Conservation (phyloP, 2,329 filamentous ascomycete species). For the Nemania diffusa region DNA sequence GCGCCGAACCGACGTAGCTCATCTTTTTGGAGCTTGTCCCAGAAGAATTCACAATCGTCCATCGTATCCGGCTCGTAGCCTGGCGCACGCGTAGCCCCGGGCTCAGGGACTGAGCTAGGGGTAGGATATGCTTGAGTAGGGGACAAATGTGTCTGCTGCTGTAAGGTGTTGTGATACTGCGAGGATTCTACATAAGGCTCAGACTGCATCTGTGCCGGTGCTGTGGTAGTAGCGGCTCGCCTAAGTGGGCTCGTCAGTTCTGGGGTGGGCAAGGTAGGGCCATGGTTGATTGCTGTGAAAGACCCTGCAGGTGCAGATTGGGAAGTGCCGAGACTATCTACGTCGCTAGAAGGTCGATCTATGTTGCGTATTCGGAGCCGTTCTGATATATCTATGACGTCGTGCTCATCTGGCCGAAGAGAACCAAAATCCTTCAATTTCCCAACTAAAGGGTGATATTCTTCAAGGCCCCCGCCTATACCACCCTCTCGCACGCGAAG, state of each 20-base stretch:
- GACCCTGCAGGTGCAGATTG: constrained; percentile 49
- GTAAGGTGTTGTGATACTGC: constrained; percentile 37
- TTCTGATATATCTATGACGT: constrained; percentile 44
- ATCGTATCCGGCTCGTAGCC: constrained; percentile 25
- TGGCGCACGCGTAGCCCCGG: constrained; percentile 29
- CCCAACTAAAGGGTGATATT: constrained; percentile 58
- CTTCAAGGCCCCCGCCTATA: constrained; percentile 63
- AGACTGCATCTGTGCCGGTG: constrained; percentile 28
- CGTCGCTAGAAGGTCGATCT: constrained; percentile 47
- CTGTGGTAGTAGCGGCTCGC: constrained; percentile 5
- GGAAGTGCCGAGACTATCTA: constrained; percentile 40
- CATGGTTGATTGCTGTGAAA: constrained; percentile 55
- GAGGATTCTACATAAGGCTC: constrained; percentile 39
- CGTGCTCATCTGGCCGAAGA: constrained; percentile 51
- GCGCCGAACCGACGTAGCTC: constrained; percentile 40
- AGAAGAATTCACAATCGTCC: constrained; percentile 37
- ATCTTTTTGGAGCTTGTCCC: constrained; percentile 39
- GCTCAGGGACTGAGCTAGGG: constrained; percentile 35
- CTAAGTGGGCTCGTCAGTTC: constrained; percentile 33
- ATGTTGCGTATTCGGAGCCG: constrained; percentile 47
- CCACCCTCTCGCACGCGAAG: constrained; percentile 56
- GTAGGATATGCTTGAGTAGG: constrained; percentile 36
- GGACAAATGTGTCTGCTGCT: constrained; percentile 16
- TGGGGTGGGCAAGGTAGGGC: constrained; percentile 32
- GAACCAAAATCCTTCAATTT: constrained; percentile 58